A percentile compares a stretch with the other conserved stretches of the same genome.
These are phyloP conservation scores for Penicillium sp. DNA, from an alignment of 2,329 filamentous ascomycete species.

Conservation along the genomic window DNA sequence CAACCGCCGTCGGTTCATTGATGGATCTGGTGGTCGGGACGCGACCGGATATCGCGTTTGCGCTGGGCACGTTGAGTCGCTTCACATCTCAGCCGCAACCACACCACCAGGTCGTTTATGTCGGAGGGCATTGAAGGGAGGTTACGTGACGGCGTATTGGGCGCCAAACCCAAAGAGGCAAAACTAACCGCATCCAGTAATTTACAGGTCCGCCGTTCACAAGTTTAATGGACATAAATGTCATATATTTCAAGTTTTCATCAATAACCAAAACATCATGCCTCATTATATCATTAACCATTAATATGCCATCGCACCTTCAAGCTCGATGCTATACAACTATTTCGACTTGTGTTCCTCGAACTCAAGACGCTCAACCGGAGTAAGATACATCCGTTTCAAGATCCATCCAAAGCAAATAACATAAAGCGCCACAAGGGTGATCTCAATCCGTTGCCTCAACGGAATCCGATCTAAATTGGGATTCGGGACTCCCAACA, in stretches of 20 bases:
- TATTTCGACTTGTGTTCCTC: conserved; percentile 15
- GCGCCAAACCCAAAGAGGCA: too few species aligned
- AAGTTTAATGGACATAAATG: conserved; percentile 11
- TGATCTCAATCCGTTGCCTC: conserved; percentile 13
- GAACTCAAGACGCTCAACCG: conserved; percentile 8
- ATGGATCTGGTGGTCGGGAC: too few species aligned
- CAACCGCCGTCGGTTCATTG: too few species aligned
- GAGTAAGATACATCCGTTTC: conserved; percentile 7
- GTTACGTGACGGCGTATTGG: too few species aligned
- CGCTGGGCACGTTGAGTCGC: too few species aligned
- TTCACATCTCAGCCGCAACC: too few species aligned
- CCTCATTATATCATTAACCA: conserved; percentile 6
- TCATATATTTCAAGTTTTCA: neutral
- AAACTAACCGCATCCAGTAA: neutral
- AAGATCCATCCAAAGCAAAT: conserved; percentile 23
- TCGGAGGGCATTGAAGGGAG: too few species aligned
- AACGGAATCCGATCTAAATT: conserved; percentile 13
- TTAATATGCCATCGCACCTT: neutral
- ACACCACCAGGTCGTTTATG: too few species aligned
- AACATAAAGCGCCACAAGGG: conserved; percentile 10
- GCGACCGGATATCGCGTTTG: too few species aligned
- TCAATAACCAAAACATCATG: neutral
- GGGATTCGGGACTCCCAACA: neutral
- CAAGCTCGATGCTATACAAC: neutral
- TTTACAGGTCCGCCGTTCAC: neutral